Conservation (phyloP, 2,329 filamentous ascomycete genomes). For the Cryphonectria carpinicola region DNA sequence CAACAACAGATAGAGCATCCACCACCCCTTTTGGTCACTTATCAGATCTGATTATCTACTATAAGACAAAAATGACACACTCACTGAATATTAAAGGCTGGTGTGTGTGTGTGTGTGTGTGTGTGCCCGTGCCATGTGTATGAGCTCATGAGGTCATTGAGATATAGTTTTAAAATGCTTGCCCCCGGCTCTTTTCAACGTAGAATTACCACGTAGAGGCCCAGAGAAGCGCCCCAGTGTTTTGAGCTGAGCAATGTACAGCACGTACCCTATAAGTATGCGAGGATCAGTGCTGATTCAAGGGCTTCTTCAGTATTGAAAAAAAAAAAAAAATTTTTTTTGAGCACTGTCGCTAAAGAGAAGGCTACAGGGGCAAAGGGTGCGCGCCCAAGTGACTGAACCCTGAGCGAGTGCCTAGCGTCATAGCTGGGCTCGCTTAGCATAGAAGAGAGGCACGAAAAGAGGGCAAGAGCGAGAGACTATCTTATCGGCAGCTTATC, state of each 20-base stretch:
- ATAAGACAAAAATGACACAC: neutral
- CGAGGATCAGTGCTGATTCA: neutral
- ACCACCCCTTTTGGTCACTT: neutral
- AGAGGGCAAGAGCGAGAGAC: neutral
- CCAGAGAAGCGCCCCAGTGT: neutral
- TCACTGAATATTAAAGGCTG: neutral
- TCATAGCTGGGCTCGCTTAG: neutral
- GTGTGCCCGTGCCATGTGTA: neutral
- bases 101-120: neutral
- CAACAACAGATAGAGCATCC: no score
- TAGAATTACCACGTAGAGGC: neutral
- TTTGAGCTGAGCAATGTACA: no score
- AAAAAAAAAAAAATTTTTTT: no score
- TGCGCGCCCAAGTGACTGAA: neutral
- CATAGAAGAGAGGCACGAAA: no score
- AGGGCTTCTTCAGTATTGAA: no score
- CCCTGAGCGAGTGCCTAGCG: neutral
- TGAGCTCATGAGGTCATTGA: neutral
- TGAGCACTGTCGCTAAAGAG: no score
- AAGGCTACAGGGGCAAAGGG: no score
- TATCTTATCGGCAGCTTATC: slow-evolving; percentile 17
- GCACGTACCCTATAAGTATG: no score
- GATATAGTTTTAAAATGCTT: neutral
- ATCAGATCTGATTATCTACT: neutral
- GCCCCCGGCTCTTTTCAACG: neutral